These are phyloP conservation scores for Zasmidium angulare DNA, from an alignment of 2,329 filamentous ascomycete genomes.

Conservation along the genomic window DNA sequence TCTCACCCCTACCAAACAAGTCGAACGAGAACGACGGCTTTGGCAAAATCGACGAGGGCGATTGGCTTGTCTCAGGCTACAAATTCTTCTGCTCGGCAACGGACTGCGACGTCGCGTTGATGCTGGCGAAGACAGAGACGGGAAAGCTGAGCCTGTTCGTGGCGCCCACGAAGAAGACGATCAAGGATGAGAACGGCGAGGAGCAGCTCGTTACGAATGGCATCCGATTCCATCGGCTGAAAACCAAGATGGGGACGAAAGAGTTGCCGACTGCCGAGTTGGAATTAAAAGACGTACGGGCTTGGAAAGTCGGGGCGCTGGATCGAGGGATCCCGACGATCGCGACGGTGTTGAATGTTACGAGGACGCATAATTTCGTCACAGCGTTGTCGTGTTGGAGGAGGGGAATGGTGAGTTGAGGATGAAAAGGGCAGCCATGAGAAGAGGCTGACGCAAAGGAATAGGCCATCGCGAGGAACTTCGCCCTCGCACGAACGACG, in stretches of 20 bases:
- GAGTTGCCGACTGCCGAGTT: slow-evolving; percentile 72
- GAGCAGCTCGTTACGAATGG: slow-evolving; percentile 56
- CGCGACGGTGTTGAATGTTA: slow-evolving; percentile 61
- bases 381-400: slow-evolving; percentile 18
- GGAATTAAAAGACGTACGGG: slow-evolving; percentile 45
- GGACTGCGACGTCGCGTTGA: slow-evolving; percentile 62
- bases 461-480: slow-evolving; percentile 17
- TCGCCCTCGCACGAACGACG: slow-evolving; percentile 13
- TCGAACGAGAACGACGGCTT: slow-evolving; percentile 60
- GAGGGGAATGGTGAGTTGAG: slow-evolving; percentile 13
- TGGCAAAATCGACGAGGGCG: slow-evolving; percentile 12
- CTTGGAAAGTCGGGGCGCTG: slow-evolving; percentile 58
- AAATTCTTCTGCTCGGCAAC: slow-evolving; percentile 71
- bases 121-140: slow-evolving; percentile 57
- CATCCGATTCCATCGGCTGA: slow-evolving; percentile 66
- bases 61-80: slow-evolving; percentile 63
- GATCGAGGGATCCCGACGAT: slow-evolving; percentile 22
- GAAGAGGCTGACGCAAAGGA: not conserved
- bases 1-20: slow-evolving; percentile 37
- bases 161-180: slow-evolving; percentile 59
- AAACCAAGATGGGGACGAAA: slow-evolving; percentile 70
- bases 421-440: not conserved
- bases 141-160: slow-evolving; percentile 60
- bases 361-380: slow-evolving; percentile 50
- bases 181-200: slow-evolving; percentile 16